phyloP scores from a whole-genome alignment of 495 filamentous ascomycete genomes.

The Penicillium nucicola region DNA sequence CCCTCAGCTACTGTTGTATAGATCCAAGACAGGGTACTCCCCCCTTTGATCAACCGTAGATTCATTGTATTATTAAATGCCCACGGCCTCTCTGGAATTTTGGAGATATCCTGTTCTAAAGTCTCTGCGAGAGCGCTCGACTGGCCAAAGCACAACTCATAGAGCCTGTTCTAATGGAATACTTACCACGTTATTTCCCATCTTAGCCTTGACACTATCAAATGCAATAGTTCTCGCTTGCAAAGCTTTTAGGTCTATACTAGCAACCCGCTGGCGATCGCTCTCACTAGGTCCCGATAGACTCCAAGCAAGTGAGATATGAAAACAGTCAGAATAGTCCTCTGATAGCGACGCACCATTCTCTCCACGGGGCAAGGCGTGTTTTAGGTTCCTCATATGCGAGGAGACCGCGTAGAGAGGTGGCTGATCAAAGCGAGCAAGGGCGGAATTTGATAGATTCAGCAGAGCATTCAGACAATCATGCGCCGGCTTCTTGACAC shows the following conservation, averaged over 20 bases:
- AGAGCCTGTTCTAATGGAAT: conserved; percentile 36
- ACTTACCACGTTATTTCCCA: conserved; percentile 68
- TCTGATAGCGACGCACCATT: conserved; percentile 1
- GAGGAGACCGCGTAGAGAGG: conserved; percentile 55
- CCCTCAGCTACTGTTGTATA: no score
- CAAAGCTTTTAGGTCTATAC: conserved; percentile 27
- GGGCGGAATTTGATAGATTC: conserved; percentile 58
- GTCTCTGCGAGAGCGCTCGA: no score
- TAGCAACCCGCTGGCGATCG: conserved; percentile 26
- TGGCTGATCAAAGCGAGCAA: conserved; percentile 61
- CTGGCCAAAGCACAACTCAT: not conserved
- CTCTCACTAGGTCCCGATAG: conserved; percentile 34
- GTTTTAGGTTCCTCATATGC: not conserved
- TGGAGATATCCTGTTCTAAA: no score
- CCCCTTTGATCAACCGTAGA: no score
- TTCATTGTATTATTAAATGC: no score
- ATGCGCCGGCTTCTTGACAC: conserved; percentile 44
- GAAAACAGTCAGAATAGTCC: conserved; percentile 59
- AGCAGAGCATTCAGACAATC: conserved; percentile 64
- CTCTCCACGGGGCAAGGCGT: conserved; percentile 2
- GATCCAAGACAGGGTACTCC: no score
- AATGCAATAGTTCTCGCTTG: conserved; percentile 26
- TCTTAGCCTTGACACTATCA: conserved; percentile 63
- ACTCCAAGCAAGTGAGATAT: conserved; percentile 80
- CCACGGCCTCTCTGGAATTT: no score